Evolutionary conservation across 768 basidiomycete species (phyloP).

Genomic region (Ephemerocybe angulata): DNA sequence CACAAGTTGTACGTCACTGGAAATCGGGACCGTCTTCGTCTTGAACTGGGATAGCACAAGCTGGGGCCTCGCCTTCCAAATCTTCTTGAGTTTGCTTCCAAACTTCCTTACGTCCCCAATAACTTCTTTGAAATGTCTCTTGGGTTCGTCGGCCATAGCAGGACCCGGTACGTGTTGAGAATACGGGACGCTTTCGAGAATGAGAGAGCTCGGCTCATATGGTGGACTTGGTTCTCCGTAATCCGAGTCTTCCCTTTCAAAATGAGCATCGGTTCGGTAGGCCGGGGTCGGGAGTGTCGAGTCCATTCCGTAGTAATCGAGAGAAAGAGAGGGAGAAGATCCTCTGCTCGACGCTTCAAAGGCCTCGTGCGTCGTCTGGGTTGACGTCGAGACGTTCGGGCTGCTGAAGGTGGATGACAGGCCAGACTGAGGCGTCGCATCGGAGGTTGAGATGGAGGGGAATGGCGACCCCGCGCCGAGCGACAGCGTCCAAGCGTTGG

Average conservation of each 20-base stretch:
- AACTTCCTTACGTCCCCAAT: slow-evolving; percentile 5
- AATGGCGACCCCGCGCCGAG: slow-evolving; percentile 10
- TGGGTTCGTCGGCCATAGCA: neutral
- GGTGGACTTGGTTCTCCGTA: neutral
- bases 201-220: neutral
- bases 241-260: neutral
- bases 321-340: neutral
- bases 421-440: slow-evolving; percentile 3
- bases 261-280: neutral
- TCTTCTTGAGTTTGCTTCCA: slow-evolving; percentile 7
- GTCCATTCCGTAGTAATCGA: slow-evolving; percentile 2
- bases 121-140: slow-evolving; percentile 6
- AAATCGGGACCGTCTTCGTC: too few species aligned
- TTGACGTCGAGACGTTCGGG: neutral
- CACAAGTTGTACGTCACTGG: too few species aligned
- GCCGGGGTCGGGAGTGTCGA: neutral
- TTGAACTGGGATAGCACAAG: neutral
- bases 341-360: neutral
- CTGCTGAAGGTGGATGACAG: slow-evolving; percentile 1
- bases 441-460: neutral
- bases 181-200: neutral
- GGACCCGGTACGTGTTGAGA: neutral
- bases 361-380: neutral
- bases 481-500: slow-evolving; percentile 29
- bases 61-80: neutral